Base-by-base conservation (phyloP, 768 basidiomycete species). In the Lentinus brumalis region DNA sequence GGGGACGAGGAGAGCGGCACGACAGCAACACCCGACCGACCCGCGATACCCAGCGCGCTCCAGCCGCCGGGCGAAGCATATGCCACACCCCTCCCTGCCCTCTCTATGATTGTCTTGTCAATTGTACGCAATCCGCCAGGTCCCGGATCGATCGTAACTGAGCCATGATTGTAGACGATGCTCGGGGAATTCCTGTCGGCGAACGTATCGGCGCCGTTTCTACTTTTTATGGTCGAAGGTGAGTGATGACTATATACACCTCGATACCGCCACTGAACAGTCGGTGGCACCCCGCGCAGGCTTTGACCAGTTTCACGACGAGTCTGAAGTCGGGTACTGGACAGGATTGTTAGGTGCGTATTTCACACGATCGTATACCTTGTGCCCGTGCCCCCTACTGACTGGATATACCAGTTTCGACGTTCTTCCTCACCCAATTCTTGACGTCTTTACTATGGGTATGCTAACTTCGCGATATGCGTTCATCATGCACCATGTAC, bases 191-290 rank as follows among this genome's bases (percentile, higher is more conserved):
- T 98, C 72, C 76, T 98, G 45, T 92, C 88, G 4, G 96, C 97
- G 21, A 96, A 96, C 72, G 92, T 94, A 49, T 92, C 89, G 29
- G 92, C 88, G 35, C 96, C 95, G 7, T 97, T 96, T 72, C 75
- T 98, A 56, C 77, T 98, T 46, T 95, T 94, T 78, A 98, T 98
- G 95, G 93, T 97, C 56, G 91, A 90, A 83, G 87, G 92, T 81
- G 63, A 51, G 76, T 51, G 16, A 18, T 15, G 4, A 29, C 29
- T 49, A 15, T 49, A 49, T 30, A 9, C 21, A 26, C 46, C 29
- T 18, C 5, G n/a, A 3, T 21, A n/a, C 9, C 6, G n/a, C n/a
- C 11, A 18, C 21, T 49, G 46, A 49, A 29, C 12, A 26, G 21
- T 15, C 26, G 35, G 46, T 14, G 3, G 46, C 11, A n/a, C 15